Evolutionary conservation across 1,139 yeast species (phyloP), one percentile per base, ranked within the genome.

Genomic region (Hyphopichia fennica): DNA sequence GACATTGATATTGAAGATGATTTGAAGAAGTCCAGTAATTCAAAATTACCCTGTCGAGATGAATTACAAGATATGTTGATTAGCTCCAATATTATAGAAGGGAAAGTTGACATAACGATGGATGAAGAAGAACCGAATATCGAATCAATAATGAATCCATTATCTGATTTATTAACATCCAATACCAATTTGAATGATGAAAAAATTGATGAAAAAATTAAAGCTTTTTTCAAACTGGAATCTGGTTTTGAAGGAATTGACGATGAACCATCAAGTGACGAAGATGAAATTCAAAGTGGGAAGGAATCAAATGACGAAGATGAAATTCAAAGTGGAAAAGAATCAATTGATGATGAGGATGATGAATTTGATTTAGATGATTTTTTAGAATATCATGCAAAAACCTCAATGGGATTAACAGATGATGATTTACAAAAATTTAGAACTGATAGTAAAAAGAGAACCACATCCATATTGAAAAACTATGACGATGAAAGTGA

Each of bases 381-480:
- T 52, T 80, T 82, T 56, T 72, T 81, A 54, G 86, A 81, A 55
- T 80, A 68, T 54, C 77, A 81, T 54, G 60, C 79, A 28, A 69
- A 69, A 41, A 76, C 78, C 32, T 87, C 81, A 0, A 55, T 82
- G 33, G 68, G 75, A 34, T 45, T 75, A 44, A 52, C 60, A 1
- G 72, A 69, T 28, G 67, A 67, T 23, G 71, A 77, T 37, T 49
- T 75, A 22, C 72, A 62, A 35, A 42, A 50, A 57, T 35, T 32
- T 47, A 28, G 29, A n/a, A 15, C 20, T 28, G 9, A 15, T 17
- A 30, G n/a, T 18, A 37, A 38, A 37, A 25, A 30, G 39, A 37
- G 36, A 25, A 13, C 14, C 29, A 38, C 15, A 46, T 41, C 34
- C 41, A 43, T 34, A 35, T 30, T 15, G 42, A 50, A 47, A 14